Percentiles rank a stretch among this genome's conserved stretches.
Conservation (phyloP, 2,329 filamentous ascomycete species). For the Tolypocladium ovalisporum region DNA sequence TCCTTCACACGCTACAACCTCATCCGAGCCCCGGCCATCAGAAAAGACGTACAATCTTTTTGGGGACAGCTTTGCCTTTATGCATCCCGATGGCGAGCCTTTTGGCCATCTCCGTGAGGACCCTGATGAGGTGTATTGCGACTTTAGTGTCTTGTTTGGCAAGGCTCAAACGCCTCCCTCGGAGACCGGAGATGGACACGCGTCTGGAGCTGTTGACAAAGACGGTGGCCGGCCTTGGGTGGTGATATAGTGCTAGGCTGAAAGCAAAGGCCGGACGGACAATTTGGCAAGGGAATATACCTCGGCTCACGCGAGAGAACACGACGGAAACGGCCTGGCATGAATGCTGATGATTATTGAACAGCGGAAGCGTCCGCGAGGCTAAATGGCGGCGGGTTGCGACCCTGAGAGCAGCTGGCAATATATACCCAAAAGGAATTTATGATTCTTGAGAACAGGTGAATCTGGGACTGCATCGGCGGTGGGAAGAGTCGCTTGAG, state of each 20-base stretch:
- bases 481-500: no score
- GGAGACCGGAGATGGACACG: background rate
- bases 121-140: slow-evolving; percentile 40
- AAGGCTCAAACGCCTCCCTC: background rate
- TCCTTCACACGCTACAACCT: background rate
- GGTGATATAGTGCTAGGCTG: background rate
- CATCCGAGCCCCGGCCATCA: background rate
- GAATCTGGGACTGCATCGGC: background rate
- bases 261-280: slow-evolving; percentile 12
- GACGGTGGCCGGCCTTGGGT: background rate
- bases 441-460: background rate
- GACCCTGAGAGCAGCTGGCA: background rate
- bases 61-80: slow-evolving; percentile 39
- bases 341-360: background rate
- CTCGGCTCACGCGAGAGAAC: background rate
- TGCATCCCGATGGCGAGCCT: slow-evolving; percentile 32
- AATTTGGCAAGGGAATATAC: background rate
- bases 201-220: background rate
- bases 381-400: no score
- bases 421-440: background rate
- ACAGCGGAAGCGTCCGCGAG: background rate
- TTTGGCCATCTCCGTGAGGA: slow-evolving; percentile 31
- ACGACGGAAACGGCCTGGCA: background rate
- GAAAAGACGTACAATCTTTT: slow-evolving; percentile 18
- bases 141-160: slow-evolving; percentile 39